Evolutionary conservation across 1,284 basidiomycete genomes (phyloP).

Genomic region (Fomitopsis pinicola): DNA sequence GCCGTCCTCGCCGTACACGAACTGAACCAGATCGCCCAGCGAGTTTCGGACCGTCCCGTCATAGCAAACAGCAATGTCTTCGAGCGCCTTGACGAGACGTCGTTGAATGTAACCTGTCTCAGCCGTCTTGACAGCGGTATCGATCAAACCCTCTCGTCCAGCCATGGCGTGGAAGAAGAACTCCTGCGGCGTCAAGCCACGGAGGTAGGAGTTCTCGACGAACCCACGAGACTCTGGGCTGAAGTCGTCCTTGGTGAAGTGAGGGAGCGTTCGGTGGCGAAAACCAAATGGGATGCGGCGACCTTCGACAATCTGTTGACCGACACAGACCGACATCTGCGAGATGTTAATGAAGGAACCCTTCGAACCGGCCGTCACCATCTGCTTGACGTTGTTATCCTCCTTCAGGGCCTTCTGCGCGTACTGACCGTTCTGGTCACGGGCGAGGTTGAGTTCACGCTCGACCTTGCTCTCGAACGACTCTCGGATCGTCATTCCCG

Average conservation of each 20-base stretch:
- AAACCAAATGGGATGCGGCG: constrained; percentile 99
- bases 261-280: constrained; percentile 92
- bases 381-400: constrained; percentile 99
- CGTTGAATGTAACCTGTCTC: constrained; percentile 99
- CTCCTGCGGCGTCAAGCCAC: constrained; percentile 96
- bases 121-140: constrained; percentile 99
- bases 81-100: constrained; percentile 95
- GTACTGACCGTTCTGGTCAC: constrained; percentile 93
- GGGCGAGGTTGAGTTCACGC: constrained; percentile 89
- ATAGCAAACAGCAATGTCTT: constrained; percentile 97
- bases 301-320: constrained; percentile 98
- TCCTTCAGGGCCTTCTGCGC: constrained; percentile 96
- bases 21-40: constrained; percentile 92
- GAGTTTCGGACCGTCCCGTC: constrained; percentile 99
- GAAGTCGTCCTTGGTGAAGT: constrained; percentile 99
- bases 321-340: constrained; percentile 99
- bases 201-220: constrained; percentile 99
- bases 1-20: constrained; percentile 97
- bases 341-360: constrained; percentile 99
- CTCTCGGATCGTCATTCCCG: constrained; percentile 99
- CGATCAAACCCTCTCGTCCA: constrained; percentile 97
- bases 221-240: constrained; percentile 98
- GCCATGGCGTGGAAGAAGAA: constrained; percentile 99
- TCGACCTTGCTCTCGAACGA: constrained; percentile 95
- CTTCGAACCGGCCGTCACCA: constrained; percentile 99